Percentiles rank a stretch among this genome's conserved stretches.
Evolutionary conservation across 768 basidiomycete species (phyloP).

Genomic region (Leccinum ochraceum): DNA sequence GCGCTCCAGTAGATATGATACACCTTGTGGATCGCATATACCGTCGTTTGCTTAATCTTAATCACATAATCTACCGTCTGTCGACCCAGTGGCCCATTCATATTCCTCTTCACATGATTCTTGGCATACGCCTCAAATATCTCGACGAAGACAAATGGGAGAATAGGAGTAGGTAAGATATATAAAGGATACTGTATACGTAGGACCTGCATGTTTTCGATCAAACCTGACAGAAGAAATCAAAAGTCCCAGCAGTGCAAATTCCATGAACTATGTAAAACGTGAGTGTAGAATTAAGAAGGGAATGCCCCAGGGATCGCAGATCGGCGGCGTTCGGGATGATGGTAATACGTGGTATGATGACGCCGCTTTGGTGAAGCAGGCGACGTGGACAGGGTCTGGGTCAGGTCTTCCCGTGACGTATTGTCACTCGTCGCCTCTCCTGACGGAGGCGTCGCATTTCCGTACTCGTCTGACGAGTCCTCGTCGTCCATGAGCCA

Average conservation of each 20-base stretch:
- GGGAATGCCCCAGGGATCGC: constrained; percentile 61
- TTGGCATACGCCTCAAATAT: not conserved
- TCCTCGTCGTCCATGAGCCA: constrained; percentile 61
- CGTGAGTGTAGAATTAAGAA: constrained; percentile 10
- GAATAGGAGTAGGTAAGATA: not conserved
- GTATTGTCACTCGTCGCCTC: constrained; percentile 12
- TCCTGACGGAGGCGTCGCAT: constrained; percentile 26
- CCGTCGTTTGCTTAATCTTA: constrained; percentile 30
- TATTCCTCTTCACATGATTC: not conserved
- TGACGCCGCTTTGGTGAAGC: constrained; percentile 57
- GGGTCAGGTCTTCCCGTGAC: constrained; percentile 30
- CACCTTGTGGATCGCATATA: constrained; percentile 19
- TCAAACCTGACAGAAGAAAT: not conserved
- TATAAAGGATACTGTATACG: not conserved
- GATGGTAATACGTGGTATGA: constrained; percentile 83
- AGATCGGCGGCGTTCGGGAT: constrained; percentile 65
- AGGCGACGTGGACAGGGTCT: constrained; percentile 19
- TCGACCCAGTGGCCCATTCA: not conserved
- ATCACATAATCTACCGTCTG: constrained; percentile 1
- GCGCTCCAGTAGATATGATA: constrained; percentile 11
- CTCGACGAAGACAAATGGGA: not conserved
- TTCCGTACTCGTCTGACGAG: constrained; percentile 46
- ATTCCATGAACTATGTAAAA: not conserved
- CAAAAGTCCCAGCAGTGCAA: not conserved
- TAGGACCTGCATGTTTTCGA: not conserved